Evolutionary conservation across 179 eudicot genomes (phyloP).

Genomic region (Corrigiola litoralis): DNA sequence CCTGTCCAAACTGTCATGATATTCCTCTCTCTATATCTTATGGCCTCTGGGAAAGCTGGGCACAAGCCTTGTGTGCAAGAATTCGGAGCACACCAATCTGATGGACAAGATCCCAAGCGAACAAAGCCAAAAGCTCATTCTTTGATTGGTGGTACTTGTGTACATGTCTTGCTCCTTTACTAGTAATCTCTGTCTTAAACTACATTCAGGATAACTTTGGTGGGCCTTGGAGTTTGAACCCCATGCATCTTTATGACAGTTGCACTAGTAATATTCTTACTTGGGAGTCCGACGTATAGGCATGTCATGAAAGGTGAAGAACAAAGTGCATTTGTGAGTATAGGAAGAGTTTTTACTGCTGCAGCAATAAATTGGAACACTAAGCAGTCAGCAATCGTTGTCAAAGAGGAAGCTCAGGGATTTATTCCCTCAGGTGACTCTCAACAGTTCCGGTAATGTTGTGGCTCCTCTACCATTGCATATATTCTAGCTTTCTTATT

Average conservation of each 20-base stretch:
- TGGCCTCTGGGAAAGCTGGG: no score
- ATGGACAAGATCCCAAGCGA: no score
- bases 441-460: slow-evolving; percentile 43
- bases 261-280: slow-evolving; percentile 40
- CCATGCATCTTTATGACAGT: slow-evolving; percentile 47
- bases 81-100: no score
- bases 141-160: slow-evolving; percentile 74
- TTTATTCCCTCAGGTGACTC: slow-evolving; percentile 6
- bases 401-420: slow-evolving; percentile 18
- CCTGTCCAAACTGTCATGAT: no score
- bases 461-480: not conserved
- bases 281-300: slow-evolving; percentile 52
- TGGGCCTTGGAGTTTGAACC: slow-evolving; percentile 70
- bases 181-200: slow-evolving; percentile 31
- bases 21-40: no score
- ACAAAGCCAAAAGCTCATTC: slow-evolving; percentile 61
- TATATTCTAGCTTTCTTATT: no score
- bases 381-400: slow-evolving; percentile 15
- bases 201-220: slow-evolving; percentile 60
- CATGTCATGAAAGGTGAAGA: slow-evolving; percentile 30
- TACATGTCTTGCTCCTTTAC: slow-evolving; percentile 21
- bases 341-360: slow-evolving; percentile 42
- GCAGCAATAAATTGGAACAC: slow-evolving; percentile 44
- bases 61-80: no score
- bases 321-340: slow-evolving; percentile 40